These are phyloP conservation scores for Globisporangium megalacanthum DNA, from an alignment of 352 stramenopile species.

Conservation along the genomic window DNA sequence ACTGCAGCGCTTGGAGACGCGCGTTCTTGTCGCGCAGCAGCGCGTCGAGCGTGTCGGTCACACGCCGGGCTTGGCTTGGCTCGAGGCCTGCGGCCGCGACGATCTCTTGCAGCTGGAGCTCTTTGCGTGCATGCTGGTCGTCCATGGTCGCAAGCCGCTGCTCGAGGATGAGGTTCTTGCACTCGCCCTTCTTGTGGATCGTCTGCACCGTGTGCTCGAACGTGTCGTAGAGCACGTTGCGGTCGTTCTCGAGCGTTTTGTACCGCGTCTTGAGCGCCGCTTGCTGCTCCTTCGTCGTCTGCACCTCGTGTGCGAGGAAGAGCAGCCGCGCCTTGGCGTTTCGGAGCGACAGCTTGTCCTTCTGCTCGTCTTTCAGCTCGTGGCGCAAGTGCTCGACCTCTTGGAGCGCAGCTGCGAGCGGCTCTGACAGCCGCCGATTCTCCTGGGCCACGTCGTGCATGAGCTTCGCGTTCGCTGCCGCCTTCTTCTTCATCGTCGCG, in stretches of 20 bases:
- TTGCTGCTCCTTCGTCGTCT: conserved; percentile 58
- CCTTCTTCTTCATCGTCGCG: conserved; percentile 91
- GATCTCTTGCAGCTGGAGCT: conserved; percentile 61
- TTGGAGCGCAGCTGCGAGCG: conserved; percentile 74
- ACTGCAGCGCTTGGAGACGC: conserved; percentile 55
- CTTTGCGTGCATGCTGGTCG: conserved; percentile 73
- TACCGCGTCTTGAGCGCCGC: conserved; percentile 68
- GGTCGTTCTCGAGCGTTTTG: conserved; percentile 70
- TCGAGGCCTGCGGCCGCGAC: conserved; percentile 73
- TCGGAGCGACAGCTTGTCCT: conserved; percentile 87
- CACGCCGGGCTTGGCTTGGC: conserved; percentile 49
- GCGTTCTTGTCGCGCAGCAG: conserved; percentile 59
- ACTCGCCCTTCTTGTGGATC: conserved; percentile 89
- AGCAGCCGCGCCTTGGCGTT: conserved; percentile 87
- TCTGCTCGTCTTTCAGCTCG: conserved; percentile 89
- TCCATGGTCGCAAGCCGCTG: conserved; percentile 73
- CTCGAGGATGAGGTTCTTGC: conserved; percentile 88
- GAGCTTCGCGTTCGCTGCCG: conserved; percentile 85
- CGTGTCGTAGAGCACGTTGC: conserved; percentile 87
- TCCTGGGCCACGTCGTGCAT: conserved; percentile 92
- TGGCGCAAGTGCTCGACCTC: conserved; percentile 87
- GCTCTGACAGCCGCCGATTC: conserved; percentile 90
- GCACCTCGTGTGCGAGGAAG: conserved; percentile 66
- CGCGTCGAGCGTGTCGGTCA: conserved; percentile 61
- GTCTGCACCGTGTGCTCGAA: conserved; percentile 88